These are phyloP conservation scores for Candida jianshihensis DNA, from an alignment of 805 yeast genomes.

Conservation along the genomic window DNA sequence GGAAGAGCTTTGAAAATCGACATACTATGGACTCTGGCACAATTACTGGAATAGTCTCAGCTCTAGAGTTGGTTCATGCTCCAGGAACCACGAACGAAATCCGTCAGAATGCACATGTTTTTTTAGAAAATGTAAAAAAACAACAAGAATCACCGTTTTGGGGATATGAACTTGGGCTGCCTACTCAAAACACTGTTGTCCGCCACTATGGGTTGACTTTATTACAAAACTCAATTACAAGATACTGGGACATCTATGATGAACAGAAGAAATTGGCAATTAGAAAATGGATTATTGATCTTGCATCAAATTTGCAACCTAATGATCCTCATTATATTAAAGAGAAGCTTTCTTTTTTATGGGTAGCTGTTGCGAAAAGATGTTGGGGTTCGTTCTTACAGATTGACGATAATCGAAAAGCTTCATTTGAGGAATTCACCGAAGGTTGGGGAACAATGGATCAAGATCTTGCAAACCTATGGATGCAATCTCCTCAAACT, in stretches of 20 bases:
- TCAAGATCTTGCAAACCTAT: slow-evolving; percentile 58
- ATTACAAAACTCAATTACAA: slow-evolving; percentile 62
- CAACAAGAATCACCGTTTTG: slow-evolving; percentile 83
- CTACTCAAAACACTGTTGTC: slow-evolving; percentile 58
- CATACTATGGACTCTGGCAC: slow-evolving; percentile 62
- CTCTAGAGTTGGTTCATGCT: slow-evolving; percentile 68
- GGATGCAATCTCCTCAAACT: slow-evolving; percentile 58
- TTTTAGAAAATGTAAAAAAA: slow-evolving; percentile 68
- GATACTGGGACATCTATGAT: slow-evolving; percentile 47
- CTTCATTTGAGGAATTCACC: slow-evolving; percentile 41
- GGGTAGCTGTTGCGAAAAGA: slow-evolving; percentile 89
- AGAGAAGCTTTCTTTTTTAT: slow-evolving; percentile 81
- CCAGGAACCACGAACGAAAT: slow-evolving; percentile 54
- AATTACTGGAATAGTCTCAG: slow-evolving; percentile 65
- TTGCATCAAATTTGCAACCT: slow-evolving; percentile 51
- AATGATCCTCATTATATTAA: slow-evolving; percentile 83
- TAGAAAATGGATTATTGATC: slow-evolving; percentile 78
- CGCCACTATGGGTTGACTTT: slow-evolving; percentile 87
- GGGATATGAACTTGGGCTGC: slow-evolving; percentile 81
- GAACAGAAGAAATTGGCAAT: slow-evolving; percentile 57
- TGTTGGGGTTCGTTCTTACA: slow-evolving; percentile 78
- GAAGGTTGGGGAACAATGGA: slow-evolving; percentile 91
- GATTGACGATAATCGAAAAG: slow-evolving; percentile 21
- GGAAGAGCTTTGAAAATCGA: too few species aligned
- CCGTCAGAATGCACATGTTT: slow-evolving; percentile 51